Evolutionary conservation across 176 grass and related monocot genomes (phyloP), one percentile per base, ranked within the genome.

Genomic region (Oryza rufipogon): DNA sequence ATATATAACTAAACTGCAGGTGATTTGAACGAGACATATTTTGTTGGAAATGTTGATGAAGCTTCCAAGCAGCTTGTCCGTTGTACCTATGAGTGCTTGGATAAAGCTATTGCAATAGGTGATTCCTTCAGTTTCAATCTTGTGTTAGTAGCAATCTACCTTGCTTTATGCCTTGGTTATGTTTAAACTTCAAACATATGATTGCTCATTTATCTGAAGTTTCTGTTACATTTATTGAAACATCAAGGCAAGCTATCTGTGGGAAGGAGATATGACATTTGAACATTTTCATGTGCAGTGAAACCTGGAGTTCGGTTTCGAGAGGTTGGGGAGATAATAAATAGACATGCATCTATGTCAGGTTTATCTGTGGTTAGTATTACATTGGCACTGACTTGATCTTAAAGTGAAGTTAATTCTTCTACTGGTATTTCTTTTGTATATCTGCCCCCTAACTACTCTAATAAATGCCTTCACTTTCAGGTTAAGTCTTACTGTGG

Each of bases 71-170:
- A 96, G 49, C 96, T 99, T 85, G 96, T 99, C 68, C 91, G 88
- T 32, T 96, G 89, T 81, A 94, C 91, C 66, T 96, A 92, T 26
- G 96, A 99, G 84, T 99, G 96, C 88, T 89, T 99, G 86, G 93
- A 94, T 64, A 99, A 94, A 96, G 96, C 96, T 84, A 99, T 99
- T 82, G 89, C 96, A 82, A 92, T 99, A 92, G 96, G 96, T 99
- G 68, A 84, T 41, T 14, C 28, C 36, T 85, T 85, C 2, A 6
- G 20, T 76, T 84, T 68, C 49, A 68, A 19, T 68, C 19, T 51
- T 75, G 8, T 71, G 34, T 42, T 82, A 80, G 38, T 86, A 60
- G 20, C 32, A 63, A 66, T 65, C n/a, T 78, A 41, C 16, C 28
- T 86, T 86, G 67, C 15, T 90, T 56, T 82, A 33, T 19, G 46